Conservation (phyloP, 192 early-diverging fungal species). For the Coemansia interrupta region DNA sequence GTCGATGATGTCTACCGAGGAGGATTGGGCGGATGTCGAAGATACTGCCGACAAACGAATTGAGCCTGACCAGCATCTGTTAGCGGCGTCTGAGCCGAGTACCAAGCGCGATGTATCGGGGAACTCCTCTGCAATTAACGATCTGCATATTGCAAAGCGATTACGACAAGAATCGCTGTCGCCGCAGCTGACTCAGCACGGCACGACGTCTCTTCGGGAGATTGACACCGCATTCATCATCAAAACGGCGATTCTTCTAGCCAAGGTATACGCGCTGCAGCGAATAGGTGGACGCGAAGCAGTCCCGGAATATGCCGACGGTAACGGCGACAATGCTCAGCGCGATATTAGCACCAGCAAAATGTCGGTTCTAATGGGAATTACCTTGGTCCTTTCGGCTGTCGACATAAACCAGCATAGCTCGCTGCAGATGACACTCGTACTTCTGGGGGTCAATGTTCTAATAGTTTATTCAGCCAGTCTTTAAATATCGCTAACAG, state of each 20-base stretch:
- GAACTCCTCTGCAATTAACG: background rate
- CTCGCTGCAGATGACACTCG: background rate
- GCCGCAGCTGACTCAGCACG: too few relatives aligned
- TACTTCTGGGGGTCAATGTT: background rate
- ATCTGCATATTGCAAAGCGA: conserved; percentile 1
- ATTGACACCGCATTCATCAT: conserved; percentile 21
- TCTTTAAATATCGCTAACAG: background rate
- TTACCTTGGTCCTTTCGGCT: conserved; percentile 38
- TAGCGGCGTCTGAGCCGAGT: too few relatives aligned
- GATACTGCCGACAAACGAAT: background rate
- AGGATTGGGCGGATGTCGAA: conserved; percentile 11
- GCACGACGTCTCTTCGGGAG: background rate
- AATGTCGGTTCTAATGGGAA: conserved; percentile 10
- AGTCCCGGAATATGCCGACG: background rate
- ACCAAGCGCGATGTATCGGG: too few relatives aligned
- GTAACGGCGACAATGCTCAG: background rate
- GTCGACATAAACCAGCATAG: too few relatives aligned
- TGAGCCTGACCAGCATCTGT: too few relatives aligned
- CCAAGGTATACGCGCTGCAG: conserved; percentile 36
- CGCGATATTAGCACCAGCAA: conserved; percentile 1
- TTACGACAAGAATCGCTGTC: background rate
- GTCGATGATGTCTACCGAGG: background rate
- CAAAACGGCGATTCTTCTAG: conserved; percentile 36
- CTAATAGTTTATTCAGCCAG: background rate
- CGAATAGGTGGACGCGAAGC: background rate